phyloP scores from a whole-genome alignment of 129 eudicot species.

The Pseudognaphalium luteoalbum region DNA sequence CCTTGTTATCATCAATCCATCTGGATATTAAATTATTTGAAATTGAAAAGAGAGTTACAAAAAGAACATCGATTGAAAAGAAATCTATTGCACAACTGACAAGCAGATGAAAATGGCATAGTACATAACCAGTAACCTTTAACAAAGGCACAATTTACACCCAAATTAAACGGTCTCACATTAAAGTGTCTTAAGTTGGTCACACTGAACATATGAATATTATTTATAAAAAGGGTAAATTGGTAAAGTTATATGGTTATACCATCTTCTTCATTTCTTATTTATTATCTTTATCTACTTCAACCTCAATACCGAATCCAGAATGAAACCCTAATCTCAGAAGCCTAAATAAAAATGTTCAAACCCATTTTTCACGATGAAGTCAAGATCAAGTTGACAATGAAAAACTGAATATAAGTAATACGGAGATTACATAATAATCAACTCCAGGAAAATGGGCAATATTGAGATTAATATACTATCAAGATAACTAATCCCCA shows the following conservation, averaged over 20 bases:
- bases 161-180: too few species aligned
- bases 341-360: not conserved
- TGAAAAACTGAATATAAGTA: too few species aligned
- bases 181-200: too few species aligned
- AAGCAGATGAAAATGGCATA: not conserved
- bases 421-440: too few species aligned
- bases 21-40: not conserved
- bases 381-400: too few species aligned
- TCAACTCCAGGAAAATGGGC: not conserved
- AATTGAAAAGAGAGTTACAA: not conserved
- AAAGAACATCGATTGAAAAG: not conserved
- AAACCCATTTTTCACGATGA: not conserved
- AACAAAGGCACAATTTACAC: not conserved
- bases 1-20: not conserved
- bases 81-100: not conserved
- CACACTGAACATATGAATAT: too few species aligned
- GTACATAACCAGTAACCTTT: not conserved
- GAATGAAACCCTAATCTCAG: not conserved
- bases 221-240: too few species aligned
- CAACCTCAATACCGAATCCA: not conserved
- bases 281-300: too few species aligned
- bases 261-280: too few species aligned
- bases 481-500: not conserved
- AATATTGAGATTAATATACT: not conserved
- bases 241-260: too few species aligned